phyloP scores from a whole-genome alignment of 805 yeast species.

The Lipomyces mesembrius region DNA sequence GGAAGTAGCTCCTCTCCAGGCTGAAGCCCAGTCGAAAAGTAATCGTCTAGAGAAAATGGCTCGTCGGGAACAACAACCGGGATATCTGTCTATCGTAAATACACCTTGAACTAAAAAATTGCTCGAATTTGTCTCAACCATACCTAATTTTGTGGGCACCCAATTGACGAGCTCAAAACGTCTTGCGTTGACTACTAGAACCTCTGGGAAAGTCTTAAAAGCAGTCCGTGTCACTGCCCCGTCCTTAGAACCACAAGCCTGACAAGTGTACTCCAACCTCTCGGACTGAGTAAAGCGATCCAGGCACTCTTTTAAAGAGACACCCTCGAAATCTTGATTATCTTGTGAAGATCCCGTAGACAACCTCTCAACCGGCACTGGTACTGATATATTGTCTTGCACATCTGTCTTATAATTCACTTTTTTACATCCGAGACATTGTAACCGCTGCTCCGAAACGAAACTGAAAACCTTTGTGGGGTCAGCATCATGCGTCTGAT shows the following conservation, averaged over 20 bases:
- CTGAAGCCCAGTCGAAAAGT: constrained; percentile 51
- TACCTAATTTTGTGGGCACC: constrained; percentile 75
- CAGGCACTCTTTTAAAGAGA: constrained; percentile 58
- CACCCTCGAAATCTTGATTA: constrained; percentile 54
- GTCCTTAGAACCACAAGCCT: constrained; percentile 51
- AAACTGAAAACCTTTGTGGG: constrained; percentile 69
- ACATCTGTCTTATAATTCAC: constrained; percentile 63
- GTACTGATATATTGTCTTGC: constrained; percentile 67
- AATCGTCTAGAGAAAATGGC: constrained; percentile 52
- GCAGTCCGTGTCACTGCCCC: constrained; percentile 53
- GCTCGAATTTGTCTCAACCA: neutral
- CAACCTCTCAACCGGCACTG: constrained; percentile 50
- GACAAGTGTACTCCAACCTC: constrained; percentile 66
- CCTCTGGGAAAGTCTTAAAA: constrained; percentile 70
- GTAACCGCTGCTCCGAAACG: constrained; percentile 64
- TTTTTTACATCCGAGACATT: constrained; percentile 60
- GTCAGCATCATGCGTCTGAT: constrained; percentile 36
- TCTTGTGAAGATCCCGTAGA: constrained; percentile 50
- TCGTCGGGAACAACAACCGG: constrained; percentile 62
- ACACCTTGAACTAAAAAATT: neutral
- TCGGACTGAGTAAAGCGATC: constrained; percentile 54
- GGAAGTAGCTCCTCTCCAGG: constrained; percentile 50
- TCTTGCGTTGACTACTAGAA: constrained; percentile 71
- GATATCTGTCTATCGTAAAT: constrained; percentile 50
- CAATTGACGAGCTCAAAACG: constrained; percentile 85